phyloP scores from a whole-genome alignment of 2,329 filamentous ascomycete genomes.

The Aureobasidium pullulans region DNA sequence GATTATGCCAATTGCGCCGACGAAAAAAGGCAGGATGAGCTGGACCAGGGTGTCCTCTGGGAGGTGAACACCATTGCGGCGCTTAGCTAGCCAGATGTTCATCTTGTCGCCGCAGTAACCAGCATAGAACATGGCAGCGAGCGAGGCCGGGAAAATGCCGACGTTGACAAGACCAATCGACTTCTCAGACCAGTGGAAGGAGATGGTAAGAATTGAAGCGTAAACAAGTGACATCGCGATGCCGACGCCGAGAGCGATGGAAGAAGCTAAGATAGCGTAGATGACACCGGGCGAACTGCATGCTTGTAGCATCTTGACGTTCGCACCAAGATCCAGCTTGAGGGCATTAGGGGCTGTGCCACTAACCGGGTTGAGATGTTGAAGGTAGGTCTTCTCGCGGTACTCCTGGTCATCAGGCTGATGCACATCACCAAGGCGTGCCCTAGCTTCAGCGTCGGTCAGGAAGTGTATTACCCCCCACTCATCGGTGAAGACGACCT shows the following conservation, averaged over 20 bases:
- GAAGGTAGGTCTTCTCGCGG: constrained; percentile 14
- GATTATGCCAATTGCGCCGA: constrained; percentile 25
- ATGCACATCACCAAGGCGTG: constrained; percentile 14
- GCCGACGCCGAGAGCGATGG: constrained; percentile 31
- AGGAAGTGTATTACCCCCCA: constrained; percentile 33
- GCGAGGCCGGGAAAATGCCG: constrained; percentile 20
- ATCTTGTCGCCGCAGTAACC: constrained; percentile 22
- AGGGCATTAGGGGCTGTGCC: constrained; percentile 15
- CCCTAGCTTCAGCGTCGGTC: constrained; percentile 25
- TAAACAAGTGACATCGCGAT: constrained; percentile 35
- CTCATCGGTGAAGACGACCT: constrained; percentile 32
- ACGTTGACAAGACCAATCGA: constrained; percentile 22
- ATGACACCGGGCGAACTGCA: constrained; percentile 32
- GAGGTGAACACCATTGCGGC: constrained; percentile 26
- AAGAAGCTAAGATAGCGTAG: constrained; percentile 31
- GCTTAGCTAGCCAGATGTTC: constrained; percentile 26
- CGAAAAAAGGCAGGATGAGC: constrained; percentile 27
- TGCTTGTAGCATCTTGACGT: constrained; percentile 28
- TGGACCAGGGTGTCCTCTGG: constrained; percentile 31
- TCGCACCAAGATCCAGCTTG: constrained; percentile 15
- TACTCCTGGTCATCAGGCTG: constrained; percentile 1
- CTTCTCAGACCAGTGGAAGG: constrained; percentile 27
- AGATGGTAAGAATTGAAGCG: constrained; percentile 28
- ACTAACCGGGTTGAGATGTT: constrained; percentile 17
- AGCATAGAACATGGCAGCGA: constrained; percentile 22